phyloP scores from a whole-genome alignment of 1,284 basidiomycete genomes.

The Bjerkandera adusta region DNA sequence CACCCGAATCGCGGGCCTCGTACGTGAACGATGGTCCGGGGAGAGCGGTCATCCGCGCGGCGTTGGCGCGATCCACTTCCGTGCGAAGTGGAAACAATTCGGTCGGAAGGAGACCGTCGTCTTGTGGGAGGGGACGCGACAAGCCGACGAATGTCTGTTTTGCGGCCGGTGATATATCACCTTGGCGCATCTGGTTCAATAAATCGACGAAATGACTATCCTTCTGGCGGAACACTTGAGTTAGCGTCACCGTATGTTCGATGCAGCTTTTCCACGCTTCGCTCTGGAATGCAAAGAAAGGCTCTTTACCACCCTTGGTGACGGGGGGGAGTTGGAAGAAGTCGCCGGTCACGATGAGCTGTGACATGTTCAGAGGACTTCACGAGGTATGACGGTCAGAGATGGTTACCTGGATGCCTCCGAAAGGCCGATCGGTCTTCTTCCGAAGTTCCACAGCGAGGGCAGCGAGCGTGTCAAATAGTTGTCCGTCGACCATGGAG shows the following conservation, averaged over 20 bases:
- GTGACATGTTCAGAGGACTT: slow-evolving; percentile 8
- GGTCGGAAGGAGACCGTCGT: slow-evolving; percentile 50
- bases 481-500: slow-evolving; percentile 94
- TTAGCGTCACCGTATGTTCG: slow-evolving; percentile 79
- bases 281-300: slow-evolving; percentile 87
- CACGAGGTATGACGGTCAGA: neutral
- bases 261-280: slow-evolving; percentile 80
- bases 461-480: slow-evolving; percentile 81
- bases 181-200: slow-evolving; percentile 89
- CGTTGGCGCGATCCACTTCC: slow-evolving; percentile 56
- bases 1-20: slow-evolving; percentile 43
- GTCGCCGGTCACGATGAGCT: slow-evolving; percentile 91
- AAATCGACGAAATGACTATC: slow-evolving; percentile 78
- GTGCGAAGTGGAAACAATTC: slow-evolving; percentile 65
- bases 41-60: slow-evolving; percentile 30
- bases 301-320: slow-evolving; percentile 42
- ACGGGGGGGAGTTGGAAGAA: slow-evolving; percentile 98
- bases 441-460: slow-evolving; percentile 40
- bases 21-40: slow-evolving; percentile 29
- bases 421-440: slow-evolving; percentile 73
- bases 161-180: slow-evolving; percentile 43
- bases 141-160: slow-evolving; percentile 47
- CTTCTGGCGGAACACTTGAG: slow-evolving; percentile 83
- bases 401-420: slow-evolving; percentile 82
- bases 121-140: slow-evolving; percentile 36